A percentile compares a stretch with the other conserved stretches of the same genome.
phyloP scores from a whole-genome alignment of 768 basidiomycete genomes.

The Phaeotremella fagi region DNA sequence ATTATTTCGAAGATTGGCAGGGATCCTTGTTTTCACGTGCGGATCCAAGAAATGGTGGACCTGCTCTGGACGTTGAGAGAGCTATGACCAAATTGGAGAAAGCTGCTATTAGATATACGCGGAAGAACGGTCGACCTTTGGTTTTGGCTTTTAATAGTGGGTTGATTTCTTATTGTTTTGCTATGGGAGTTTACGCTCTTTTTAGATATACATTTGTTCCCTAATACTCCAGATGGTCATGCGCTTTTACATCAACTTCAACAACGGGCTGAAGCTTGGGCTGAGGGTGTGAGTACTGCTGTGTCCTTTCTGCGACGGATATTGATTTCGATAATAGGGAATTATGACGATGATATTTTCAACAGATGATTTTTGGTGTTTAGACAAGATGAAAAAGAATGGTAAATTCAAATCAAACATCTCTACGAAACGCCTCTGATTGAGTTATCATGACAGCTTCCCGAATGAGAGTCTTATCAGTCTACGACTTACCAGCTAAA shows the following conservation, averaged over 20 bases:
- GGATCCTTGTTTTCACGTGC: constrained; percentile 65
- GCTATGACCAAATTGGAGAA: constrained; percentile 75
- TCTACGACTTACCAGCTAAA: constrained; percentile 61
- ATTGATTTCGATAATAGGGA: constrained; percentile 47
- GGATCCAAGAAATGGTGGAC: constrained; percentile 79
- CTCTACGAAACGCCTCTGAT: too few relatives aligned
- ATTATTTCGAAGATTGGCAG: constrained; percentile 69
- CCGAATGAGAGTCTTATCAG: constrained; percentile 70
- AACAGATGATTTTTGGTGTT: constrained; percentile 81
- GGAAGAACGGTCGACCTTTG: constrained; percentile 61
- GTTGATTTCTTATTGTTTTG: constrained; percentile 7
- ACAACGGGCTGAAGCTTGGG: constrained; percentile 80
- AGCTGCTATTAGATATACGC: constrained; percentile 66
- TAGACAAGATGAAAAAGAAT: too few relatives aligned
- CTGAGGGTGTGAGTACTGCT: constrained; percentile 60
- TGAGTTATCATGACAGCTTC: too few relatives aligned
- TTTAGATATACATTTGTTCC: constrained; percentile 47
- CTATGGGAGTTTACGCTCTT: not conserved
- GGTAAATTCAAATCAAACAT: too few relatives aligned
- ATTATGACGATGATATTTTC: constrained; percentile 71
- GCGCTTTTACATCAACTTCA: constrained; percentile 80
- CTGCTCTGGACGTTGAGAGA: constrained; percentile 77
- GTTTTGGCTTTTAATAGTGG: constrained; percentile 75
- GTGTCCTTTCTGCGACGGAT: not conserved
- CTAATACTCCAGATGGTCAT: constrained; percentile 68